Evolutionary conservation across 2,329 filamentous ascomycete species (phyloP), one percentile per base, ranked within the genome.

Genomic region (Aspergillus brasiliensis): DNA sequence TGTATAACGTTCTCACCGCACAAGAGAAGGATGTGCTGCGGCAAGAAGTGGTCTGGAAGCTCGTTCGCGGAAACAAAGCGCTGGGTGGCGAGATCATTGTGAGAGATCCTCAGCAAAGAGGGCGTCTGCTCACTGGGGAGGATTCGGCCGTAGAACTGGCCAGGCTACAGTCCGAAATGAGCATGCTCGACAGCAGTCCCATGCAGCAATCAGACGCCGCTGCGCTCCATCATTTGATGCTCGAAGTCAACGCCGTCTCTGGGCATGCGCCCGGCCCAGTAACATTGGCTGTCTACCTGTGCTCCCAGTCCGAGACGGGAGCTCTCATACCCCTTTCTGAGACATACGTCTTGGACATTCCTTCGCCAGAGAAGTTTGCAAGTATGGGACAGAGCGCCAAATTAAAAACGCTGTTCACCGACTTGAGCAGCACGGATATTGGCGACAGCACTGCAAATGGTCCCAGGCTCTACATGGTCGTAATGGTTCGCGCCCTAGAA

Each of bases 51-150:
- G 92, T 99, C 0, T 99, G 96, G 95, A 92, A 97, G 70, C 81
- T 99, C 52, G 94, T 98, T 2, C 87, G 85, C 46, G 94, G 94
- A 47, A 99, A 99, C 79, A 98, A 97, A 78, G 85, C 98, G 70
- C 89, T 97, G 57, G 92, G 88, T 62, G 92, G 92, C 53, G 93
- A 98, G 73, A 90, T 99, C 51, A 97, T 99, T 73, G 95, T 99
- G 60, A 88, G 95, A 28, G 95, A 96, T 75, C 92, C 95, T 2
- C 84, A 84, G 19, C 88, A 93, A 72, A 86, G 90, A 28, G 95
- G 95, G 8, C 87, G 93, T 48, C 88, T 98, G 27, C 78, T 99
- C 69, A 97, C 93, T 0, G 92, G 91, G 11, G 90, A 97, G 56
- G 95, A 99, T 76, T 97, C 93, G 1, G 91, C 95, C 3, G 90